phyloP scores from a whole-genome alignment of 148 eudicot species.

The Chenopodium quinoa region DNA sequence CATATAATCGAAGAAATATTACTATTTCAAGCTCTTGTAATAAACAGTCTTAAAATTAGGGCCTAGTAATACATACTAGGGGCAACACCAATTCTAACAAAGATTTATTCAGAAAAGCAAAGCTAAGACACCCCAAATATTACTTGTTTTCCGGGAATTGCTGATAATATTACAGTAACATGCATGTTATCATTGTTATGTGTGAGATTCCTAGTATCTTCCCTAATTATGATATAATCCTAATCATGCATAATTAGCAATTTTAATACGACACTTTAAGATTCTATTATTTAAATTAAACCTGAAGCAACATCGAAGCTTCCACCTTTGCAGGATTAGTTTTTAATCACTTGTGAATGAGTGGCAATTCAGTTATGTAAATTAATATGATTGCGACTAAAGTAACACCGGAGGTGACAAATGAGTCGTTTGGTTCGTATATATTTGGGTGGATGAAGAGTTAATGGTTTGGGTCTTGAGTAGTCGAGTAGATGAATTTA shows the following conservation, averaged over 20 bases:
- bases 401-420: not conserved
- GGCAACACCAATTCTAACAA: constrained; percentile 2
- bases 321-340: not conserved
- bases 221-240: not conserved
- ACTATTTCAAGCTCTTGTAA: constrained; percentile 1
- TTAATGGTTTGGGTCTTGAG: no score
- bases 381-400: not conserved
- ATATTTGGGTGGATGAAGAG: no score
- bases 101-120: not conserved
- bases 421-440: not conserved
- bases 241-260: constrained; percentile 3
- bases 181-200: not conserved
- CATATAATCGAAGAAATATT: not conserved
- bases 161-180: not conserved
- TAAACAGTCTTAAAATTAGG: not conserved
- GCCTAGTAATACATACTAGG: not conserved
- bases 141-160: constrained; percentile 10
- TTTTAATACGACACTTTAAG: not conserved
- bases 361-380: not conserved
- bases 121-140: not conserved
- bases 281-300: not conserved
- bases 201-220: constrained; percentile 22
- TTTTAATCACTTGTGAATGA: not conserved
- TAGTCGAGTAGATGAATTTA: no score
- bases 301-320: not conserved